Evolutionary conservation across 768 basidiomycete species (phyloP), one percentile per base, ranked within the genome.

Genomic region (Symmetrospora coprosmae): DNA sequence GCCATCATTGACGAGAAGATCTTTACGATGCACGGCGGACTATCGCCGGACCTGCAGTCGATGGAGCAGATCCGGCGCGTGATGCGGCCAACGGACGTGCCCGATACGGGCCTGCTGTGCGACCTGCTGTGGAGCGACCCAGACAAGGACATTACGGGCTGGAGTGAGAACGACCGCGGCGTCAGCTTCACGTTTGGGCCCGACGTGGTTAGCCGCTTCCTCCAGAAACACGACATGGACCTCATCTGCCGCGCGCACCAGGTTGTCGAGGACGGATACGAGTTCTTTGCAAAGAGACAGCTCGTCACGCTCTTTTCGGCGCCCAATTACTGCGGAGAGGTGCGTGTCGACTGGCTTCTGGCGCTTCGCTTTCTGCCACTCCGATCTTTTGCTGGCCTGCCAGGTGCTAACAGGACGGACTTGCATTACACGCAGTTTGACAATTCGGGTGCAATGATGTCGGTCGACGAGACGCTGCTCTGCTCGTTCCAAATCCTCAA

Each of bases 401-500:
- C n/a, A n/a, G n/a, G n/a, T n/a, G n/a, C n/a, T n/a, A n/a, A n/a
- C n/a, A n/a, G n/a, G n/a, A n/a, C n/a, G n/a, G n/a, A n/a, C n/a
- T n/a, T n/a, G n/a, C n/a, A n/a, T 70, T 87, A 85, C 68, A 86
- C 88, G 65, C 86, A 97, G 76, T 99, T 99, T 70, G 92, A 99
- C 74, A 99, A 99, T 73, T 91, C 92, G 3, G 92, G 92, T 35
- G 92, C 92, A 33, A 99, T 99, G 92, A 99, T 97, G 92, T 90
- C 87, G 69, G 92, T 99, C 40, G 92, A 96, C 69, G 92, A 96
- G 75, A 94, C 92, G 8, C 73, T 97, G 66, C 73, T 97, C 65
- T 96, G 92, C 75, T 96, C 91, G 7, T 96, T 97, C 87, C 92
- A 96, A 90, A 99, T 99, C 65, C 78, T 99, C 69, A 99, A 99